A percentile compares a stretch with the other conserved stretches of the same genome.
phyloP scores from a whole-genome alignment of 129 eudicot genomes.

The Silybum marianum region DNA sequence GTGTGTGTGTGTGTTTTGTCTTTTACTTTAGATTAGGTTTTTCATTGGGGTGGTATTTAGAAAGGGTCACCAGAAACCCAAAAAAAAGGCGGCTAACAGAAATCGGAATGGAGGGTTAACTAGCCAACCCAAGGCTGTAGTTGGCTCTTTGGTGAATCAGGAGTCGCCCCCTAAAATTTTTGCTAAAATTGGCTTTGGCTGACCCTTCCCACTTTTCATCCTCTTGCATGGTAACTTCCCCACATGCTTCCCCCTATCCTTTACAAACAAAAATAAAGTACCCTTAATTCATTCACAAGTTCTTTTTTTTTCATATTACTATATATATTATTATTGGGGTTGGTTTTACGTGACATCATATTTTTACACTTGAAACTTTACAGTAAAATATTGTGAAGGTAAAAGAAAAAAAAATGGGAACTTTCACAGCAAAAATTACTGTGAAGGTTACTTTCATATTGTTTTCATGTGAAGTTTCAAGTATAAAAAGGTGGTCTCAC shows the following conservation, averaged over 20 bases:
- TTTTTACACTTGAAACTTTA: too few species aligned
- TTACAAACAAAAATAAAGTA: too few species aligned
- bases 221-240: background rate
- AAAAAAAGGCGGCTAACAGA: constrained; percentile 21
- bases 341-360: too few species aligned
- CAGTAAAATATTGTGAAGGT: too few species aligned
- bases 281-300: background rate
- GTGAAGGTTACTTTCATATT: too few species aligned
- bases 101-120: background rate
- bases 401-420: too few species aligned
- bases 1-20: background rate
- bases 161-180: background rate
- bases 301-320: too few species aligned
- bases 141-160: constrained; percentile 19
- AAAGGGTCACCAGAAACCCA: constrained; percentile 9
- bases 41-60: background rate
- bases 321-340: too few species aligned
- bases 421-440: too few species aligned
- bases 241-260: background rate
- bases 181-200: background rate
- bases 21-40: background rate
- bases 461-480: too few species aligned
- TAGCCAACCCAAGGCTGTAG: background rate
- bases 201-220: background rate
- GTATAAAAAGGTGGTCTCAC: too few species aligned